Conservation (phyloP, 2,329 filamentous ascomycete species). For the Chalara sp. region DNA sequence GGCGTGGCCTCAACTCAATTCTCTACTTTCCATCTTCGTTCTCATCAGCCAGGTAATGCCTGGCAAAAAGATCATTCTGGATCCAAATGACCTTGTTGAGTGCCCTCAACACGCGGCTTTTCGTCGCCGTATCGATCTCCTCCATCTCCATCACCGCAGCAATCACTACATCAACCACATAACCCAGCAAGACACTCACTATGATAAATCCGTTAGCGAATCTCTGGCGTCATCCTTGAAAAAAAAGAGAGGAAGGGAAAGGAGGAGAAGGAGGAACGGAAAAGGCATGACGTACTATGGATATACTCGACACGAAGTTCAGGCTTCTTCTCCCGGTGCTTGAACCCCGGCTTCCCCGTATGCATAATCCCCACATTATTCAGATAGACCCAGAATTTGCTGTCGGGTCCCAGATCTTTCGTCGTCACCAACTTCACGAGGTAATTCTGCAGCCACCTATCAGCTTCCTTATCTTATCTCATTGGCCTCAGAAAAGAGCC, state of each 20-base stretch:
- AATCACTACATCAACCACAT: conserved; percentile 71
- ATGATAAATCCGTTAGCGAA: background rate
- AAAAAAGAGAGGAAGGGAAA: no score
- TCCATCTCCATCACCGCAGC: conserved; percentile 63
- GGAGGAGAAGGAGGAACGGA: background rate
- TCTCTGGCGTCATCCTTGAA: no score
- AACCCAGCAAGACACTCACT: conserved; percentile 61
- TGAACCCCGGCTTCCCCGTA: conserved; percentile 59
- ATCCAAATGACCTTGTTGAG: conserved; percentile 81
- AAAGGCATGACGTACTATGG: conserved; percentile 41
- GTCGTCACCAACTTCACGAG: conserved; percentile 69
- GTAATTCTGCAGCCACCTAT: conserved; percentile 51
- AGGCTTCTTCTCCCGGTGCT: conserved; percentile 42
- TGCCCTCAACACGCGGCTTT: conserved; percentile 68
- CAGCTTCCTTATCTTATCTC: background rate
- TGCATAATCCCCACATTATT: conserved; percentile 86
- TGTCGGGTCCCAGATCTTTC: conserved; percentile 46
- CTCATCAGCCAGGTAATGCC: conserved; percentile 52
- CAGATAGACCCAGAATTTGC: conserved; percentile 78
- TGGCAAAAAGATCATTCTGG: conserved; percentile 80
- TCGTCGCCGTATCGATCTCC: conserved; percentile 56
- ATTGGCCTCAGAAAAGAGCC: conserved; percentile 17
- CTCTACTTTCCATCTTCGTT: background rate
- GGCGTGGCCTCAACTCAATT: no score
- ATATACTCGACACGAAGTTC: conserved; percentile 71